Evolutionary conservation across 495 filamentous ascomycete species (phyloP).

Genomic region (Rhypophila decipiens): DNA sequence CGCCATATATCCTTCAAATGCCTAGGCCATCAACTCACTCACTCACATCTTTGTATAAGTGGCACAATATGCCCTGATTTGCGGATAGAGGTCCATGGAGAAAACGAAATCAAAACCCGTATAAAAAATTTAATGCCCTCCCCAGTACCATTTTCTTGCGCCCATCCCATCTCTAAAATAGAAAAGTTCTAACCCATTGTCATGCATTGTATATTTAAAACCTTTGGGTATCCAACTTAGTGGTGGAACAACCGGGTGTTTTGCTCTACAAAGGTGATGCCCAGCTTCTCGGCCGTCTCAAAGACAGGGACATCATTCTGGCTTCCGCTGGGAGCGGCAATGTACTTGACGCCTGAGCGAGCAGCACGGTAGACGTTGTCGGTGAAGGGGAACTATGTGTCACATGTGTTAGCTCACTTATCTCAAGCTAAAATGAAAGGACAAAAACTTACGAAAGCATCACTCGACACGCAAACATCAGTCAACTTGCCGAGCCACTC

Average conservation of each 20-base stretch:
- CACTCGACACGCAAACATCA: constrained; percentile 80
- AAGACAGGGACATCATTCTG: constrained; percentile 88
- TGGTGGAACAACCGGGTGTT: constrained; percentile 84
- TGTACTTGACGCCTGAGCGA: constrained; percentile 87
- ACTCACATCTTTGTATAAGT: no score
- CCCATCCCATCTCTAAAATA: no score
- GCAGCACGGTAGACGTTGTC: constrained; percentile 92
- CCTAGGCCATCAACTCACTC: no score
- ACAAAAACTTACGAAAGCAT: constrained; percentile 77
- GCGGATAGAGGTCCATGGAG: no score
- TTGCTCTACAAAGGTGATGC: constrained; percentile 88
- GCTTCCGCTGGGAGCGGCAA: constrained; percentile 87
- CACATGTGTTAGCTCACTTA: not conserved
- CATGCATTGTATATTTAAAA: no score
- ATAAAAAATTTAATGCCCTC: no score
- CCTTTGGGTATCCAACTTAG: constrained; percentile 40
- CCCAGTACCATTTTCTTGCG: no score
- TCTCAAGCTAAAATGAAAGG: constrained; percentile 3
- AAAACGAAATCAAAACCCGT: no score
- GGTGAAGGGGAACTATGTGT: constrained; percentile 80
- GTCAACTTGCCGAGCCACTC: constrained; percentile 74
- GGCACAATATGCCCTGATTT: no score
- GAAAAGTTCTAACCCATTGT: no score
- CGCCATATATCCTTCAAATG: no score
- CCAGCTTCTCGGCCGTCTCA: constrained; percentile 86